Percentiles rank a stretch among this genome's conserved stretches.
phyloP scores from a whole-genome alignment of 176 grass and related monocot genomes.

The barley (Hordeum vulgare) region MorexV3_pseudomolecules_assembly NC_058522.1:48490769-48491268 shows the following conservation, averaged over 20 bases:
- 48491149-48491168: background rate
- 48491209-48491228: too few species aligned
- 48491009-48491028: background rate
- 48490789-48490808: slow-evolving; percentile 8
- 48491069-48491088: too few species aligned
- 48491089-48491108: background rate
- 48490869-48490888: background rate
- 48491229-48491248: too few species aligned
- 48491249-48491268: too few species aligned
- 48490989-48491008: background rate
- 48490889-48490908: background rate
- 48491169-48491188: too few species aligned
- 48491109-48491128: background rate
- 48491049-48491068: background rate
- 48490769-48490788: slow-evolving; percentile 19
- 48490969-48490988: background rate
- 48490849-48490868: background rate
- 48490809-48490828: slow-evolving; percentile 1
- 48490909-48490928: background rate
- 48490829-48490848: background rate
- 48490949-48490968: background rate
- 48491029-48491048: background rate
- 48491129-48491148: background rate
- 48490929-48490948: background rate
- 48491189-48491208: too few species aligned